Evolutionary conservation across 2,329 filamentous ascomycete species (phyloP).

Genomic region (Allantophomopsis cytisporea): DNA sequence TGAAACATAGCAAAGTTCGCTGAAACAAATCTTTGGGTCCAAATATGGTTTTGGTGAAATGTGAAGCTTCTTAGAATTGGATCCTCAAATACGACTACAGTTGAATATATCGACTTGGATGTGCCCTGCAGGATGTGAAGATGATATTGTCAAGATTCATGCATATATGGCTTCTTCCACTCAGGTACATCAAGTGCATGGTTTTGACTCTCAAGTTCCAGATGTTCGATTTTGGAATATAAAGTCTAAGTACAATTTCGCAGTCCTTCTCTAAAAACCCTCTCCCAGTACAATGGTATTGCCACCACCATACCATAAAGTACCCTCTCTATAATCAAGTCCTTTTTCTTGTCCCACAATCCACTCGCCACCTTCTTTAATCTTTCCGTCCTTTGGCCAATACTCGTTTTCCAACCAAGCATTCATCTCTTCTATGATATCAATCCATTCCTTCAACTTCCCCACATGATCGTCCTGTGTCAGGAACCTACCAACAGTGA

Average conservation of each 20-base stretch:
- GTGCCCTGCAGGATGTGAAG: too few relatives aligned
- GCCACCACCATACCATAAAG: conserved; percentile 80
- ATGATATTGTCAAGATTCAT: too few relatives aligned
- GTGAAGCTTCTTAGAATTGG: too few relatives aligned
- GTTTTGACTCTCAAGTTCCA: too few relatives aligned
- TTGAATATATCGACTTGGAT: too few relatives aligned
- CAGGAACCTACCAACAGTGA: conserved; percentile 77
- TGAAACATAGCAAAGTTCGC: conserved; percentile 17
- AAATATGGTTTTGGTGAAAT: background rate
- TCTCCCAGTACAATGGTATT: conserved; percentile 51
- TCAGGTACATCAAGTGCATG: too few relatives aligned
- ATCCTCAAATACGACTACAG: too few relatives aligned
- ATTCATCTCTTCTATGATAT: conserved; percentile 65
- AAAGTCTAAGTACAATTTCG: too few relatives aligned
- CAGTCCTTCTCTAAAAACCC: conserved; percentile 31
- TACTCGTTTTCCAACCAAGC: conserved; percentile 55
- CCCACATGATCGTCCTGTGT: conserved; percentile 43
- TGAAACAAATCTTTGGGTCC: conserved; percentile 6
- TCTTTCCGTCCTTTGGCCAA: conserved; percentile 40
- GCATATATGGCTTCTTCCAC: too few relatives aligned
- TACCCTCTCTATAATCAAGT: conserved; percentile 60
- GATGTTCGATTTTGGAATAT: too few relatives aligned
- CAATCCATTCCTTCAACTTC: conserved; percentile 46
- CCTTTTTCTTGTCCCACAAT: conserved; percentile 76
- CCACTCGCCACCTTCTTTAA: conserved; percentile 55